Percentiles rank a stretch among this genome's conserved stretches.
phyloP scores from a whole-genome alignment of 306 rosid species.

The Cucurbita ficifolia region DNA sequence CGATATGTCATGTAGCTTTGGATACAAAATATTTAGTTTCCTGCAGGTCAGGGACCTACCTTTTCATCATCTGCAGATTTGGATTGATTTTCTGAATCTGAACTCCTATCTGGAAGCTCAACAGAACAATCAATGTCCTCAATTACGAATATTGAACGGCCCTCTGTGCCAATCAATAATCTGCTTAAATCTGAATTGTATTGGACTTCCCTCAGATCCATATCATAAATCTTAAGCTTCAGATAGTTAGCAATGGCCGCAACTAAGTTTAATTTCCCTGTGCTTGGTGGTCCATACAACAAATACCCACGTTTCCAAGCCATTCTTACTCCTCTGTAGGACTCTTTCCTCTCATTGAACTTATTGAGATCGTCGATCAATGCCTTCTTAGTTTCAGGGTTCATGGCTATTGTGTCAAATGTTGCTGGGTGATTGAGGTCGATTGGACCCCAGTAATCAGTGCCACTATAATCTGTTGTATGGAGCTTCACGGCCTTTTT shows the following conservation, averaged over 20 bases:
- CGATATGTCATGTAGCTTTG: not conserved
- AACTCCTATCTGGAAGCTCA: constrained; percentile 29
- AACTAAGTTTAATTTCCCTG: constrained; percentile 43
- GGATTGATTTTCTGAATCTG: not conserved
- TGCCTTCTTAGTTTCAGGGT: constrained; percentile 20
- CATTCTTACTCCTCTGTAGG: constrained; percentile 39
- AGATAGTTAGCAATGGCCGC: constrained; percentile 33
- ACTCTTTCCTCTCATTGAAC: constrained; percentile 33
- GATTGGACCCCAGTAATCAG: constrained; percentile 35
- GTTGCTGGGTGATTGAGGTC: constrained; percentile 39
- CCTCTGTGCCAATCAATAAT: constrained; percentile 33
- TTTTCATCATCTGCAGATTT: constrained; percentile 21
- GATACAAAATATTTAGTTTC: not conserved
- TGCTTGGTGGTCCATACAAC: constrained; percentile 47
- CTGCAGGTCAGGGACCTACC: constrained; percentile 9
- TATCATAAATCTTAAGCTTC: constrained; percentile 34
- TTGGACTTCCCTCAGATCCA: constrained; percentile 47
- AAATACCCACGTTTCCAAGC: constrained; percentile 50
- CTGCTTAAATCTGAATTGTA: constrained; percentile 45
- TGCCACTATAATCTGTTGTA: constrained; percentile 31
- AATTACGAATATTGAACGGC: constrained; percentile 35
- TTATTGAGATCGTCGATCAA: constrained; percentile 27
- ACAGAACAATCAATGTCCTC: constrained; percentile 51
- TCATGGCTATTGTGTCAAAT: constrained; percentile 34
- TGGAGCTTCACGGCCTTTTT: constrained; percentile 33